Conservation (phyloP, 1,284 basidiomycete genomes). For the Singerocomus inundabilis region DNA sequence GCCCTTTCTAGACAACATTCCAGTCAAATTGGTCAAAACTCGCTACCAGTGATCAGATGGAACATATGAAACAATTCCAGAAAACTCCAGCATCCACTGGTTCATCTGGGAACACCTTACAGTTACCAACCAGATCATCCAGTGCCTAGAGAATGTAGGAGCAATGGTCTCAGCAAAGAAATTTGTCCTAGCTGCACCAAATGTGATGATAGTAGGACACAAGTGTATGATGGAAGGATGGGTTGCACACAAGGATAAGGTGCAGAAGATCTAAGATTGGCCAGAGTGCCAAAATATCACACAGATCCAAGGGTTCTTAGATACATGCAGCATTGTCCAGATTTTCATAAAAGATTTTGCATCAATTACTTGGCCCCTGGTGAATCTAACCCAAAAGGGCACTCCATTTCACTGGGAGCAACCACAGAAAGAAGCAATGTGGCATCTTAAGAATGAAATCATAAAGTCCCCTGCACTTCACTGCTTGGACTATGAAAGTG, state of each 20-base stretch:
- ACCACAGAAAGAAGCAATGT: too few relatives aligned
- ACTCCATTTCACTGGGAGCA: too few relatives aligned
- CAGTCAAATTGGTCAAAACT: background rate
- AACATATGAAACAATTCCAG: background rate
- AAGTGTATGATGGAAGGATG: background rate
- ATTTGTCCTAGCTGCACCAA: background rate
- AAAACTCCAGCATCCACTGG: fast-evolving
- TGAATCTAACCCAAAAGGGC: too few relatives aligned
- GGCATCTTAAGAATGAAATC: too few relatives aligned
- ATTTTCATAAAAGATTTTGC: too few relatives aligned
- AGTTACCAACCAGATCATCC: background rate
- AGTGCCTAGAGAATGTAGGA: background rate
- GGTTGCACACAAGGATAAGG: background rate
- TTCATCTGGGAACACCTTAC: background rate
- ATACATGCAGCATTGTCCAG: too few relatives aligned
- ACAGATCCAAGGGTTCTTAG: too few relatives aligned
- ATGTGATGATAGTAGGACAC: background rate
- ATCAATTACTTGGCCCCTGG: too few relatives aligned
- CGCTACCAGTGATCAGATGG: background rate
- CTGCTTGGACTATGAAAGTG: too few relatives aligned
- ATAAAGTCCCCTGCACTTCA: too few relatives aligned
- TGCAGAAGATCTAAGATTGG: background rate
- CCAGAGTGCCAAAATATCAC: too few relatives aligned
- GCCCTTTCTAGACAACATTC: background rate
- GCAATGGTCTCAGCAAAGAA: background rate